These are phyloP conservation scores for Clonostachys chloroleuca DNA, from an alignment of 2,329 filamentous ascomycete genomes.

Conservation along the genomic window DNA sequence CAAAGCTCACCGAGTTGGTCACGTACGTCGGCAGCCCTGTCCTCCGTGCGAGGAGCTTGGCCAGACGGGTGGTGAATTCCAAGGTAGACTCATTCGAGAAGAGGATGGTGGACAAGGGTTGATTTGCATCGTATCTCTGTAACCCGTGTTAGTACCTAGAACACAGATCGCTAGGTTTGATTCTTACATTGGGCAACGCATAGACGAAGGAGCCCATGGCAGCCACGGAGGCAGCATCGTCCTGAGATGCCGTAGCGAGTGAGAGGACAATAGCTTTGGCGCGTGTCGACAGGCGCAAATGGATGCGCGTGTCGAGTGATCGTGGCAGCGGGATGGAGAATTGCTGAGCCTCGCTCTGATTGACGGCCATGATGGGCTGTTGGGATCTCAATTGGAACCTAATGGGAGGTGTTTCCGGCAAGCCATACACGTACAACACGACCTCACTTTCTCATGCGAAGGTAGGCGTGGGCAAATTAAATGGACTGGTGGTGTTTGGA, in stretches of 20 bases:
- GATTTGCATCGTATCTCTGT: conserved; percentile 47
- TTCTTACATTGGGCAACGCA: conserved; percentile 78
- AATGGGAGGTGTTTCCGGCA: too few species aligned
- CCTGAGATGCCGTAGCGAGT: conserved; percentile 52
- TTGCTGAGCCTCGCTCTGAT: conserved; percentile 19
- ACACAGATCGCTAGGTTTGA: not conserved
- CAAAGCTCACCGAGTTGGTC: conserved; percentile 79
- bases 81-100: conserved; percentile 72
- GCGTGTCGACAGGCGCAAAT: conserved; percentile 54
- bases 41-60: conserved; percentile 75
- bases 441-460: too few species aligned
- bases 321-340: conserved; percentile 57
- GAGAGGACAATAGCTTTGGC: conserved; percentile 56
- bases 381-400: too few species aligned
- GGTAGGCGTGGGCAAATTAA: too few species aligned
- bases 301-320: conserved; percentile 56
- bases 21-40: conserved; percentile 79
- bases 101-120: conserved; percentile 74
- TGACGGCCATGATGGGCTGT: not conserved
- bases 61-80: conserved; percentile 82
- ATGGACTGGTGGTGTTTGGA: too few species aligned
- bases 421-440: too few species aligned
- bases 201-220: conserved; percentile 89
- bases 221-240: conserved; percentile 42
- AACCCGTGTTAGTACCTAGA: too few species aligned